These are phyloP conservation scores for Amanita polypyramis DNA, from an alignment of 768 basidiomycete species.

Conservation along the genomic window DNA sequence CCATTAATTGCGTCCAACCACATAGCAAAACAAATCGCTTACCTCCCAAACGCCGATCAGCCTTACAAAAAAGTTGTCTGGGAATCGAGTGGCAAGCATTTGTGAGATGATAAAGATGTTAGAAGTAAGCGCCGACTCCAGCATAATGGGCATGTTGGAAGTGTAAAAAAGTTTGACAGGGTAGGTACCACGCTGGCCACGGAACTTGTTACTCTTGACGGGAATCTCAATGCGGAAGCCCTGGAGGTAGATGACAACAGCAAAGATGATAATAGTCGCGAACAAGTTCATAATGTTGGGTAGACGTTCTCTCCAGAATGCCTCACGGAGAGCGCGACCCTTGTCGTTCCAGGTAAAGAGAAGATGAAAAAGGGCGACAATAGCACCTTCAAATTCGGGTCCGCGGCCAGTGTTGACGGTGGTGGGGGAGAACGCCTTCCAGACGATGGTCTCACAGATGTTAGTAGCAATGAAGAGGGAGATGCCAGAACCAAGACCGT, in stretches of 20 bases:
- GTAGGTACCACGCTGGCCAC: slow-evolving; percentile 92
- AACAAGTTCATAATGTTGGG: slow-evolving; percentile 98
- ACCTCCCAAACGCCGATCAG: slow-evolving; percentile 99
- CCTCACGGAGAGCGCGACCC: slow-evolving; percentile 90
- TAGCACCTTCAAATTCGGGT: slow-evolving; percentile 95
- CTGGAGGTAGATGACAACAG: slow-evolving; percentile 94
- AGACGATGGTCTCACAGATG: slow-evolving; percentile 98
- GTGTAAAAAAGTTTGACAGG: slow-evolving; percentile 99
- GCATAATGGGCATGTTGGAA: slow-evolving; percentile 99
- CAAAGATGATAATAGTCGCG: slow-evolving; percentile 86
- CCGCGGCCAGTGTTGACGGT: slow-evolving; percentile 98
- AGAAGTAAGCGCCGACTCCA: slow-evolving; percentile 84
- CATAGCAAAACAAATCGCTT: slow-evolving; percentile 15
- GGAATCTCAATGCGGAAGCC: slow-evolving; percentile 99
- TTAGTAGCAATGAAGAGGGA: slow-evolving; percentile 99
- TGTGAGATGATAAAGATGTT: slow-evolving; percentile 96
- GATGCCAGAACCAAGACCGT: slow-evolving; percentile 97
- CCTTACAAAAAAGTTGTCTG: slow-evolving; percentile 79
- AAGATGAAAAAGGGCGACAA: slow-evolving; percentile 94
- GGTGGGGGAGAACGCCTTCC: slow-evolving; percentile 99
- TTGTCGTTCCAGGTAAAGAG: slow-evolving; percentile 99
- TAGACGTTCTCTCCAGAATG: slow-evolving; percentile 94
- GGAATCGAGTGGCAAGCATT: slow-evolving; percentile 91
- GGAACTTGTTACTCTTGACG: slow-evolving; percentile 92
- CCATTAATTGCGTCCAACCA: not conserved